Base-by-base conservation (phyloP, 352 stramenopile species). In the Globisporangium radiosum region DNA sequence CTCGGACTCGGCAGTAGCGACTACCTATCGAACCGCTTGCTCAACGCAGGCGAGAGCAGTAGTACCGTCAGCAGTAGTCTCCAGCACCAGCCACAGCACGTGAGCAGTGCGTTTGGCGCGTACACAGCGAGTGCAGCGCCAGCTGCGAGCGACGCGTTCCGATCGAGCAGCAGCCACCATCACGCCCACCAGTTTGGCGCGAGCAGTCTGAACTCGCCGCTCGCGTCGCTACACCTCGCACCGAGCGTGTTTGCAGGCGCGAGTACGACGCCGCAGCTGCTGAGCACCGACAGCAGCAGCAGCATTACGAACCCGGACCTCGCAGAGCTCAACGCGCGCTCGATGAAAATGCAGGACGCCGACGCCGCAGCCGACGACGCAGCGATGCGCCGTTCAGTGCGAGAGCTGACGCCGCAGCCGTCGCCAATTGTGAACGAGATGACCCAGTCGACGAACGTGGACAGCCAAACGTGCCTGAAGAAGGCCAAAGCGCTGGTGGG, bases 321-420 rank as follows among this genome's bases (percentile, higher is more conserved):
- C 15, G 75, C 79, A 0, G 79, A 90, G 59, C 62, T 91, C 13
- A 94, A 92, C 47, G 77, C 81, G 10, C 75, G 79, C 38, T 94
- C 81, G 5, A 59, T 87, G 38, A 76, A 68, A 56, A 68, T 92
- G 40, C 60, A 75, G 43, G 69, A 82, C 38, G 58, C 75, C 53
- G 55, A 57, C 9, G 13, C n/a, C 2, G 54, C 33, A 10, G 25
- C 25, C 25, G 25, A 33, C 25, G 25, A 33, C 25, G 9, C 48
- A n/a, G 42, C 40, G 14, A 17, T 10, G 10, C 1, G 14, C 11
- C 59, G 15, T 14, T 17, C 19, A 15, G n/a, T 17, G 33, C 25
- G 4, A 8, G 48, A 56, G 33, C 11, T 33, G 25, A 33, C 25
- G 25, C 25, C n/a, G 7, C 53, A 38, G 47, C 53, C 47, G 36